These are phyloP conservation scores for Leucocoprinus sp. DNA, from an alignment of 768 basidiomycete species.

Conservation along the genomic window DNA sequence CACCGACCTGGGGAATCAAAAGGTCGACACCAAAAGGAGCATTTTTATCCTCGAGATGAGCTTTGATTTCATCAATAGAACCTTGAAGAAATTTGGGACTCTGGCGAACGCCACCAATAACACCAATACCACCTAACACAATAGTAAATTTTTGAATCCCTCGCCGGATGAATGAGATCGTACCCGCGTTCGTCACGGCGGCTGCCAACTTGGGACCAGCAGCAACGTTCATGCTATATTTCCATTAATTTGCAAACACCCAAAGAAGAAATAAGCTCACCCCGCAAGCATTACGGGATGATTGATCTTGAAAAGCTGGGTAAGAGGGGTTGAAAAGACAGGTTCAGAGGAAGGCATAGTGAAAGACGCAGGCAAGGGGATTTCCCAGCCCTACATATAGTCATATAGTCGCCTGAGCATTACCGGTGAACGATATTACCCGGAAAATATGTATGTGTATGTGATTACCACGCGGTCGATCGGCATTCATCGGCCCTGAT, in stretches of 20 bases:
- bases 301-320: slow-evolving; percentile 65
- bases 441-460: too few relatives aligned
- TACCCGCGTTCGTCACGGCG: slow-evolving; percentile 84
- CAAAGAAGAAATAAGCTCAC: slow-evolving; percentile 17
- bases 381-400: too few relatives aligned
- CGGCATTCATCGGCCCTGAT: too few relatives aligned
- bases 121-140: slow-evolving; percentile 63
- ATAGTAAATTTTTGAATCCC: not conserved
- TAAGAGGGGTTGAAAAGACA: slow-evolving; percentile 66
- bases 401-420: too few relatives aligned
- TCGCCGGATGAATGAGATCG: too few relatives aligned
- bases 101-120: slow-evolving; percentile 77
- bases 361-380: slow-evolving; percentile 12
- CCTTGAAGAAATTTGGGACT: slow-evolving; percentile 63
- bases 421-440: too few relatives aligned
- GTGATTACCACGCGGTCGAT: too few relatives aligned
- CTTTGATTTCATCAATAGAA: slow-evolving; percentile 67
- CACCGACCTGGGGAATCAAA: slow-evolving; percentile 75
- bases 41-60: slow-evolving; percentile 61
- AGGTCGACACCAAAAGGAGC: slow-evolving; percentile 81
- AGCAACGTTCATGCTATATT: slow-evolving; percentile 71
- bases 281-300: slow-evolving; percentile 85
- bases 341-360: slow-evolving; percentile 60
- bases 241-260: not conserved
- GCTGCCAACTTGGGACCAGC: slow-evolving; percentile 81